Conservation (phyloP, 1,284 basidiomycete species). For the Golubevia sp. region DNA sequence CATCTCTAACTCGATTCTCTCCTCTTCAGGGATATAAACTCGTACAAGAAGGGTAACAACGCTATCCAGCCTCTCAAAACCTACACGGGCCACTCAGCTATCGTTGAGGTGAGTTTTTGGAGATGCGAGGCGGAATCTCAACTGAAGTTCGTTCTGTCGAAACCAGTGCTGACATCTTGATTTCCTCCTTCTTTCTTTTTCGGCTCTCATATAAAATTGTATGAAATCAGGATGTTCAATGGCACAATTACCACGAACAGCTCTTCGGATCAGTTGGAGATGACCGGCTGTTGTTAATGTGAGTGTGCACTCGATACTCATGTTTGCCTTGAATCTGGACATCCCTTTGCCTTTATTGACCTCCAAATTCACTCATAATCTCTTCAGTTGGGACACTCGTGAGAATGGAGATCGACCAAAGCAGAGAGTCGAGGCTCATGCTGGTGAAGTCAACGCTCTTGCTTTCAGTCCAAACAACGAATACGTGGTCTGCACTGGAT, state of each 20-base stretch:
- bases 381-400: conserved; percentile 88
- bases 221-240: conserved; percentile 96
- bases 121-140: too few relatives aligned
- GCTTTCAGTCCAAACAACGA: conserved; percentile 84
- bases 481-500: conserved; percentile 87
- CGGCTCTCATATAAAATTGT: too few relatives aligned
- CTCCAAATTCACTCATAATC: conserved; percentile 1
- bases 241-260: conserved; percentile 83
- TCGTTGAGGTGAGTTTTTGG: conserved; percentile 66
- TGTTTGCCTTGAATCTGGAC: conserved; percentile 1
- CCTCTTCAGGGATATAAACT: conserved; percentile 82
- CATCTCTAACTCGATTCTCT: background rate
- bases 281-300: conserved; percentile 92
- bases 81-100: conserved; percentile 71
- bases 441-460: conserved; percentile 86
- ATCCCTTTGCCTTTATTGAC: background rate
- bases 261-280: conserved; percentile 96
- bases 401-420: conserved; percentile 69
- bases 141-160: too few relatives aligned
- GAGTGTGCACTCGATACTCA: conserved; percentile 48
- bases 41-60: conserved; percentile 79
- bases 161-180: too few relatives aligned
- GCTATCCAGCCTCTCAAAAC: conserved; percentile 79
- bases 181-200: too few relatives aligned
- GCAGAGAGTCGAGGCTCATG: conserved; percentile 81